These are phyloP conservation scores for Microbotryum intermedium DNA, from an alignment of 1,284 basidiomycete genomes.

Conservation along the genomic window DNA sequence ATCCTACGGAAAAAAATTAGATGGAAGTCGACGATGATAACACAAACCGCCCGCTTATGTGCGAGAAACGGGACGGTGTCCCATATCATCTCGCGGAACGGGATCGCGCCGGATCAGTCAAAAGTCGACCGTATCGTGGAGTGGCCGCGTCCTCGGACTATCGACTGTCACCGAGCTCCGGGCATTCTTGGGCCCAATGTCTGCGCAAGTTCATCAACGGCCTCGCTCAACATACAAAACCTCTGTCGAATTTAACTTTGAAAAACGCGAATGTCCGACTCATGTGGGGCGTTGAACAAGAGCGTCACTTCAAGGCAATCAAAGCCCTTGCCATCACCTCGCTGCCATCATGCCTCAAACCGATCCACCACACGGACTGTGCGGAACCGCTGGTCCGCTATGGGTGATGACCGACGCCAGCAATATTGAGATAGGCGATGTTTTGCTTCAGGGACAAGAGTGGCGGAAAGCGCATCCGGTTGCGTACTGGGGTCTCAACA, in stretches of 20 bases:
- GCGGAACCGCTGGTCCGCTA: conserved; percentile 19
- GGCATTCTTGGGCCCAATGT: conserved; percentile 42
- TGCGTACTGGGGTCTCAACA: conserved; percentile 17
- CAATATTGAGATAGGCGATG: conserved; percentile 4
- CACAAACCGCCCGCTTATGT: too few relatives aligned
- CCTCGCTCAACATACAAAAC: too few relatives aligned
- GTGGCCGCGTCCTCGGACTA: too few relatives aligned
- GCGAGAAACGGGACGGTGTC: too few relatives aligned
- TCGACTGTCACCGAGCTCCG: conserved; percentile 35
- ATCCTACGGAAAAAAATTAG: too few relatives aligned
- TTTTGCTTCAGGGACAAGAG: too few relatives aligned
- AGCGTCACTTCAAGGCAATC: too few relatives aligned
- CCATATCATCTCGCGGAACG: conserved; percentile 38
- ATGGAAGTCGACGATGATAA: too few relatives aligned
- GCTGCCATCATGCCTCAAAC: conserved; percentile 38
- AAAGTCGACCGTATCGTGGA: conserved; percentile 39
- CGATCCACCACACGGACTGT: conserved; percentile 36
- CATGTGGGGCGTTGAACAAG: conserved; percentile 7
- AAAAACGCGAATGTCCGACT: too few relatives aligned
- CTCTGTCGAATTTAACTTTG: too few relatives aligned
- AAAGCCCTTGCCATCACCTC: conserved; percentile 36
- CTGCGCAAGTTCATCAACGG: conserved; percentile 39
- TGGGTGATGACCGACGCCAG: conserved; percentile 13
- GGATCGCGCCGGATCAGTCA: conserved; percentile 38
- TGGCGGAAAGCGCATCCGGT: too few relatives aligned